phyloP scores from a whole-genome alignment of 2,329 filamentous ascomycete genomes.

The Tolypocladium nubicola region DNA sequence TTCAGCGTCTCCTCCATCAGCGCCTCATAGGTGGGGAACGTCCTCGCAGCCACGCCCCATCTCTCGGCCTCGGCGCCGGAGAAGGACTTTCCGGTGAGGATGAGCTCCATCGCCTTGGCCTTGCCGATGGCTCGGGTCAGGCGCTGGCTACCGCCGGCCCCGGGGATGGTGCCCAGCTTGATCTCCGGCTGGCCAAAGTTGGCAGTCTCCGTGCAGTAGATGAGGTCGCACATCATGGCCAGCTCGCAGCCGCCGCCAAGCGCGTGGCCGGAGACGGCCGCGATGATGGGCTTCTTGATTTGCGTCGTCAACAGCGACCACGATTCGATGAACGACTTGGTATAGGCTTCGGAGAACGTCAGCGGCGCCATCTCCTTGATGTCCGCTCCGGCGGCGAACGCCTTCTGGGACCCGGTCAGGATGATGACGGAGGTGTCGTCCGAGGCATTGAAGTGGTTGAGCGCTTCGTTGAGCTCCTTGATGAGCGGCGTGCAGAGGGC shows the following conservation, averaged over 20 bases:
- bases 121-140: conserved; percentile 77
- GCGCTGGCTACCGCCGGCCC: conserved; percentile 83
- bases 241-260: conserved; percentile 94
- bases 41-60: conserved; percentile 81
- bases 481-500: conserved; percentile 88
- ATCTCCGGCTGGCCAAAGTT: conserved; percentile 97
- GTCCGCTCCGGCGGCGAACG: conserved; percentile 91
- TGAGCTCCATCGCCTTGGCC: conserved; percentile 81
- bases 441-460: conserved; percentile 59
- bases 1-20: conserved; percentile 71
- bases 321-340: conserved; percentile 82
- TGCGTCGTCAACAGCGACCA: conserved; percentile 81
- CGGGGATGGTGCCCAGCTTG: conserved; percentile 86
- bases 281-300: conserved; percentile 89
- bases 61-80: conserved; percentile 72
- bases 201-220: conserved; percentile 78
- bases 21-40: conserved; percentile 70
- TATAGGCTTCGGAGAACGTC: conserved; percentile 81
- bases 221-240: conserved; percentile 92
- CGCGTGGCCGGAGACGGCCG: conserved; percentile 88
- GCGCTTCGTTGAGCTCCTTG: conserved; percentile 72
- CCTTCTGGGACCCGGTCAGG: conserved; percentile 78
- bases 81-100: conserved; percentile 78
- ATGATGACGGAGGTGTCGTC: conserved; percentile 65
- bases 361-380: conserved; percentile 98